Conservation (phyloP, 2,329 filamentous ascomycete species). For the Trichophyton rubrum region DNA sequence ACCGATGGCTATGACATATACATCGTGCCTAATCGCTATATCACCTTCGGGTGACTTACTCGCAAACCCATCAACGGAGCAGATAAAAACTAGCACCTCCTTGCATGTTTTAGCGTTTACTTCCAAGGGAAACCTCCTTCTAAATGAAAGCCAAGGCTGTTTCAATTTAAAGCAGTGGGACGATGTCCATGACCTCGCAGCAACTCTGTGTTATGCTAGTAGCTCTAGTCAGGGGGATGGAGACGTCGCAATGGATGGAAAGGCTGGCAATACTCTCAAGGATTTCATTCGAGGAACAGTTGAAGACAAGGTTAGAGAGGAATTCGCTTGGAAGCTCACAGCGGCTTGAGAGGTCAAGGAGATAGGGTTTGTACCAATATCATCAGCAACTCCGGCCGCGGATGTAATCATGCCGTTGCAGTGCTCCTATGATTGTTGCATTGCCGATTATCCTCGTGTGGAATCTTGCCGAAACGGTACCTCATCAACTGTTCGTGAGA, state of each 20-base stretch:
- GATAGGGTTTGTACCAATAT: background rate
- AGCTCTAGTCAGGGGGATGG: conserved; percentile 43
- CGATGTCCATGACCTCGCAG: conserved; percentile 51
- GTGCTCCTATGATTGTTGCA: background rate
- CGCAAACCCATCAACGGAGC: conserved; percentile 49
- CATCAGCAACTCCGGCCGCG: background rate
- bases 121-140: conserved; percentile 56
- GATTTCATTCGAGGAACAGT: conserved; percentile 51
- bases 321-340: conserved; percentile 29
- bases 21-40: conserved; percentile 53
- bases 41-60: conserved; percentile 34
- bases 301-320: conserved; percentile 40
- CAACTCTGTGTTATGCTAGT: conserved; percentile 50
- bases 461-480: background rate
- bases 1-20: conserved; percentile 61
- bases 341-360: conserved; percentile 19
- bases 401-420: background rate
- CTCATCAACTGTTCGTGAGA: background rate
- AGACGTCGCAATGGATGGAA: conserved; percentile 28
- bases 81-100: conserved; percentile 53
- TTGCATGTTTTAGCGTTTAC: conserved; percentile 76
- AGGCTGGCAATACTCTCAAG: conserved; percentile 34
- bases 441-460: background rate
- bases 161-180: conserved; percentile 72
- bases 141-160: conserved; percentile 68